A percentile compares a stretch with the other conserved stretches of the same genome.
phyloP scores from a whole-genome alignment of 495 filamentous ascomycete genomes.

The Penicillium desertorum region DNA sequence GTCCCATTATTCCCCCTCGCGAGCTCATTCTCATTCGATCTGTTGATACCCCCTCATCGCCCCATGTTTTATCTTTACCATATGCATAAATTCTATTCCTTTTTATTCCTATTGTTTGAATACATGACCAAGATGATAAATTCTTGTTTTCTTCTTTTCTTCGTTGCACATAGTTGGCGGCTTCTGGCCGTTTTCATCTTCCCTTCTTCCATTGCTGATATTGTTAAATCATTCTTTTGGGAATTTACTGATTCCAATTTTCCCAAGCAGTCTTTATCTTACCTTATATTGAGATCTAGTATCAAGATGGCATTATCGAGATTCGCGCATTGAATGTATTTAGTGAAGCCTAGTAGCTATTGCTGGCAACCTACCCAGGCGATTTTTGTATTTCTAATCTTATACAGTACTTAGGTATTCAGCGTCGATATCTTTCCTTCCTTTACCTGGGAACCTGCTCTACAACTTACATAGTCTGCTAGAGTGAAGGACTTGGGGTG shows the following conservation, averaged over 20 bases:
- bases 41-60: constrained; percentile 47
- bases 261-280: not conserved
- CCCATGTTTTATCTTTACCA: constrained; percentile 28
- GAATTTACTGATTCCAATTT: not conserved
- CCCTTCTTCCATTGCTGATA: constrained; percentile 1
- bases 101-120: constrained; percentile 16
- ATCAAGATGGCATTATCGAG: not conserved
- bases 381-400: not conserved
- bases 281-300: not conserved
- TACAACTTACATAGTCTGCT: not conserved
- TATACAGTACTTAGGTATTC: not conserved
- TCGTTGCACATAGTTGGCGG: constrained; percentile 24
- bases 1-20: constrained; percentile 12
- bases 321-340: not conserved
- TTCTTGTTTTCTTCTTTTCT: constrained; percentile 14
- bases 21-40: constrained; percentile 26
- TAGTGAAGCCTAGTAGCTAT: not conserved
- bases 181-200: not conserved
- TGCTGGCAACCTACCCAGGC: not conserved
- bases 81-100: constrained; percentile 21
- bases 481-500: not conserved
- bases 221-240: constrained; percentile 1
- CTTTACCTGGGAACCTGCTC: not conserved
- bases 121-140: constrained; percentile 18
- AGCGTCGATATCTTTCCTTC: not conserved